Percentiles rank a stretch among this genome's conserved stretches.
Conservation (phyloP, 2,329 filamentous ascomycete species). For the Paecilomyces dactylethromorphus region DNA sequence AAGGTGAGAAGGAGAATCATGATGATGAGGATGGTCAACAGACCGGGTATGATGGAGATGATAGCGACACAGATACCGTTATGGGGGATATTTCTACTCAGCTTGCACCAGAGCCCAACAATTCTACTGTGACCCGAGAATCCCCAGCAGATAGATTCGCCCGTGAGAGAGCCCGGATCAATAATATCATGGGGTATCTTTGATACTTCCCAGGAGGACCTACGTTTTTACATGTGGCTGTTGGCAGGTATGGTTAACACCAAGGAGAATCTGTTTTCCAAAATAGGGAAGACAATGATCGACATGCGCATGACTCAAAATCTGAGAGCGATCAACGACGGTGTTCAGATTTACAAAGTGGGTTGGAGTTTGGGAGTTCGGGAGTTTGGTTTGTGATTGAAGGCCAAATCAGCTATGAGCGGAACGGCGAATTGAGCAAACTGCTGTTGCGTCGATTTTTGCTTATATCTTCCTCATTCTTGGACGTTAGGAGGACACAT, state of each 20-base stretch:
- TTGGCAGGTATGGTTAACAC: neutral
- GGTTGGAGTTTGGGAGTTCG: neutral
- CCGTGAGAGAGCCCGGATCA: neutral
- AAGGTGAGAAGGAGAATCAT: neutral
- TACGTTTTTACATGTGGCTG: neutral
- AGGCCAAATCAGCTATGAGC: neutral
- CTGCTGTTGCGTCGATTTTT: no score
- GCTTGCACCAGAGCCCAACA: neutral
- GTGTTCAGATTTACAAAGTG: neutral
- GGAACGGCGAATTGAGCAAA: neutral
- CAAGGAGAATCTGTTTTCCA: neutral
- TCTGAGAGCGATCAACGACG: neutral
- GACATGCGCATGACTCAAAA: no score
- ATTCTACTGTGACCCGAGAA: neutral
- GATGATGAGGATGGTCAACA: neutral
- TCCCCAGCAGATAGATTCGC: neutral
- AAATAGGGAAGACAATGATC: neutral
- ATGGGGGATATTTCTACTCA: neutral
- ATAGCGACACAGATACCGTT: neutral
- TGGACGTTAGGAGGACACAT: neutral
- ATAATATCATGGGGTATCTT: neutral
- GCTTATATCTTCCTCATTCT: no score
- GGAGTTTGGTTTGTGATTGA: neutral
- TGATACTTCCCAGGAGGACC: neutral
- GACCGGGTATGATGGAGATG: neutral